Conservation (phyloP, 345 rosid genomes). For the Bretschneidera sinensis region DNA sequence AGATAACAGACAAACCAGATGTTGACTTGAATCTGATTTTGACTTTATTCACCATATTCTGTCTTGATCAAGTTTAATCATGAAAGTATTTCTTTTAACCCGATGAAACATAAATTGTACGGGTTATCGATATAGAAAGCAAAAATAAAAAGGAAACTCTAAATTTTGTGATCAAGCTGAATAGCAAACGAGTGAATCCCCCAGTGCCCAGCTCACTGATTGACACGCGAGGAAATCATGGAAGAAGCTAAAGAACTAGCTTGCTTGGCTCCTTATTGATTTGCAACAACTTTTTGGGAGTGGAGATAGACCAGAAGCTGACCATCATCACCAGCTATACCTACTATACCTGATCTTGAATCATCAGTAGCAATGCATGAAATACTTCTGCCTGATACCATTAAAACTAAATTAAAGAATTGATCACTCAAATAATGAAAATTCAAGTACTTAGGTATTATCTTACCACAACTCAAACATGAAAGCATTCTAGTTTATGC, state of each 20-base stretch:
- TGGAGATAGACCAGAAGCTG: slow-evolving; percentile 56
- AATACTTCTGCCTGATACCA: slow-evolving; percentile 47
- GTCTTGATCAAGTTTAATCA: not conserved
- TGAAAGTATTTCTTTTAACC: not conserved
- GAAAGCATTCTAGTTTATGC: not conserved
- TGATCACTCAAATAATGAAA: not conserved
- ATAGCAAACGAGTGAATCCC: not conserved
- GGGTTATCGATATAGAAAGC: not conserved
- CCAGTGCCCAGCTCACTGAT: not conserved
- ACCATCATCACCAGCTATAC: slow-evolving; percentile 53
- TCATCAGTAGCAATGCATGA: slow-evolving; percentile 69
- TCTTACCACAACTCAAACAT: not conserved
- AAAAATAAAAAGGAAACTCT: not conserved
- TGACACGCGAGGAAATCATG: no score
- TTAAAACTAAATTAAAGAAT: no score
- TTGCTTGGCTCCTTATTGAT: not conserved
- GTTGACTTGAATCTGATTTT: not conserved
- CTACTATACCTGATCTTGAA: slow-evolving; percentile 44
- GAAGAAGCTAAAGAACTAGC: not conserved
- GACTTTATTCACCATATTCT: not conserved
- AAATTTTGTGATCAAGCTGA: not conserved
- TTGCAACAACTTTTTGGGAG: slow-evolving; percentile 11
- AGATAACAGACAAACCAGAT: not conserved
- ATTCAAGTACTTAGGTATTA: not conserved
- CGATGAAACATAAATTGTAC: not conserved